phyloP scores from a whole-genome alignment of 805 yeast genomes.

The Starmerella asiatica region DNA sequence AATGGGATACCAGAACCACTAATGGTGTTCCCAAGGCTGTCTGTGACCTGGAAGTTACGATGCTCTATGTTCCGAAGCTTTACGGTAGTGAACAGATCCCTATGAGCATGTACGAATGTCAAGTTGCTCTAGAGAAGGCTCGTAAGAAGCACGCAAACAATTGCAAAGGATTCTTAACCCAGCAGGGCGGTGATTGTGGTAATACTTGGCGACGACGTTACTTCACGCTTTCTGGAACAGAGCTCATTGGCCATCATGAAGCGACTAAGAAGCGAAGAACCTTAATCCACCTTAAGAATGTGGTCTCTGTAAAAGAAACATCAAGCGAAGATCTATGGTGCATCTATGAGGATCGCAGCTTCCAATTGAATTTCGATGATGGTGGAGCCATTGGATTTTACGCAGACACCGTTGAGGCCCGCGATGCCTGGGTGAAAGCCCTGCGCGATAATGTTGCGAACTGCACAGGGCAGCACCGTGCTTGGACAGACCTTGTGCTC shows the following conservation, averaged over 20 bases:
- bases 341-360: constrained; percentile 67
- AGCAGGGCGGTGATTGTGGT: constrained; percentile 81
- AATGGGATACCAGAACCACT: constrained; percentile 50
- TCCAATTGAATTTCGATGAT: constrained; percentile 60
- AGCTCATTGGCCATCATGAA: constrained; percentile 66
- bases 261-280: constrained; percentile 56
- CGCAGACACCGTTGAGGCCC: constrained; percentile 57
- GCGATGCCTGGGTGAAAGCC: constrained; percentile 49
- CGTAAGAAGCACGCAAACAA: constrained; percentile 24
- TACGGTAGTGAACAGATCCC: constrained; percentile 43
- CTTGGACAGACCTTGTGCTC: constrained; percentile 23
- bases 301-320: constrained; percentile 37
- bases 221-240: constrained; percentile 57
- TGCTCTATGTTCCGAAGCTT: constrained; percentile 51
- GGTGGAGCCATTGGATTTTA: constrained; percentile 75
- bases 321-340: constrained; percentile 35
- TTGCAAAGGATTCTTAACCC: constrained; percentile 62
- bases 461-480: constrained; percentile 16
- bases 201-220: constrained; percentile 63
- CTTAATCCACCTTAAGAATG: constrained; percentile 59
- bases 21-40: constrained; percentile 41
- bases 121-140: constrained; percentile 23
- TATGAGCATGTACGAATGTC: constrained; percentile 37
- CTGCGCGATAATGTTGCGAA: constrained; percentile 41
- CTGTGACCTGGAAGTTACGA: constrained; percentile 53